A percentile compares a stretch with the other conserved stretches of the same genome.
Conservation (phyloP, 2,329 filamentous ascomycete genomes). For the Trichocomaceae sp. region DNA sequence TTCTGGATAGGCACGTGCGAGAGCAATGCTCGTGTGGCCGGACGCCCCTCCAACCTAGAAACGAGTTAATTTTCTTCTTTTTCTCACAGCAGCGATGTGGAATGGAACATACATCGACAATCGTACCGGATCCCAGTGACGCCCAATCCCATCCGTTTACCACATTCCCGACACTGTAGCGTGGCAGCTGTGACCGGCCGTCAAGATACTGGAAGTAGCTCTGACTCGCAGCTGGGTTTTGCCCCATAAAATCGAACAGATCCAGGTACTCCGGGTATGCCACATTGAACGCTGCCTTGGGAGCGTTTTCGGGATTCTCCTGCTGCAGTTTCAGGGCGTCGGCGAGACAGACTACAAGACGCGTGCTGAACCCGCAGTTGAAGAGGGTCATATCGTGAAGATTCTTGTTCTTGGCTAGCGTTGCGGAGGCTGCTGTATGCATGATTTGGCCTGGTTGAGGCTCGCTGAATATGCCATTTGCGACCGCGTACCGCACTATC, state of each 20-base stretch:
- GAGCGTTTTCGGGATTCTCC: not conserved
- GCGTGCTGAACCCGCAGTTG: not conserved
- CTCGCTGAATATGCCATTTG: conserved; percentile 8
- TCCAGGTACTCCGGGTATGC: not conserved
- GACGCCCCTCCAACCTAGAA: conserved; percentile 13
- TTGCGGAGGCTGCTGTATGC: conserved; percentile 2
- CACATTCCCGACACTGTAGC: not conserved
- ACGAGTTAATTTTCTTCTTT: not conserved
- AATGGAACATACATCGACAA: conserved; percentile 13
- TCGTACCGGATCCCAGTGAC: conserved; percentile 1
- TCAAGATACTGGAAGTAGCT: conserved; percentile 7
- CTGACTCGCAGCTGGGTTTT: not conserved
- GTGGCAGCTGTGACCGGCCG: not conserved
- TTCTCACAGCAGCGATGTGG: not conserved
- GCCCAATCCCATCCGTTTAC: conserved; percentile 10
- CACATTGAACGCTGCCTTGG: conserved; percentile 3
- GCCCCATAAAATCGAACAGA: not conserved
- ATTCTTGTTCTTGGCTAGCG: conserved; percentile 2
- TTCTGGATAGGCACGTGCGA: conserved; percentile 24
- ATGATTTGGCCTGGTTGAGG: not conserved
- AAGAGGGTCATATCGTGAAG: not conserved
- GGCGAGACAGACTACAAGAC: not conserved
- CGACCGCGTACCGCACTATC: not conserved
- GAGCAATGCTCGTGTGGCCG: conserved; percentile 14
- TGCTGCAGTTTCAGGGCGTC: not conserved